Percentiles rank a stretch among this genome's conserved stretches.
phyloP scores from a whole-genome alignment of 495 filamentous ascomycete genomes.

The Aspergillus olivimuriae region DNA sequence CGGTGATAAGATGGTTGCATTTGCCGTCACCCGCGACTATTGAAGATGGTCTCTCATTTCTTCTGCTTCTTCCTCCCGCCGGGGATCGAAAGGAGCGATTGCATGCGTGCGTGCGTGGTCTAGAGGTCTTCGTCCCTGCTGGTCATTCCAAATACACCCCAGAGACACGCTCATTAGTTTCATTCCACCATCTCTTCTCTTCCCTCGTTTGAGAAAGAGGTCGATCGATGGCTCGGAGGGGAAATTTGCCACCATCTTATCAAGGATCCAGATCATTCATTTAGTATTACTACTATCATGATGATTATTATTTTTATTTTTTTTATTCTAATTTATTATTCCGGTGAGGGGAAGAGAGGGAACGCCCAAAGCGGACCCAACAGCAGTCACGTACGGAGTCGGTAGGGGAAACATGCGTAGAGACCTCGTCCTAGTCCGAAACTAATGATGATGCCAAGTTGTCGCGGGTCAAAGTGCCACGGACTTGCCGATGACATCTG shows the following conservation, averaged over 20 bases:
- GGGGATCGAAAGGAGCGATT: no score
- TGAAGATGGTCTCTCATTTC: not conserved
- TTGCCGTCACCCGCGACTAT: not conserved
- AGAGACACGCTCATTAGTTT: not conserved
- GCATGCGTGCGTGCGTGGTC: no score
- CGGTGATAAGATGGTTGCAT: not conserved
- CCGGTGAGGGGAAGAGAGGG: not conserved
- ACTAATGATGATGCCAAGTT: conserved; percentile 12
- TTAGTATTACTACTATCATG: no score
- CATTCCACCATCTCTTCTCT: not conserved
- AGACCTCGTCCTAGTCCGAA: conserved; percentile 10
- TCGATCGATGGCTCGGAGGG: not conserved
- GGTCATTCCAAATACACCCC: conserved; percentile 2
- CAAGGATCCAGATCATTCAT: no score
- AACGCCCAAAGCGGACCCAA: not conserved
- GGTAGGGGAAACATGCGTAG: conserved; percentile 4
- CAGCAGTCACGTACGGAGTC: not conserved
- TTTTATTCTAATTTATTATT: no score
- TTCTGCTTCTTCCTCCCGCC: not conserved
- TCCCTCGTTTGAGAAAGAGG: not conserved
- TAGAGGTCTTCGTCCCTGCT: not conserved
- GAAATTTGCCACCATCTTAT: conserved; percentile 20
- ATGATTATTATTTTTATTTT: no score
- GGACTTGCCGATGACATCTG: conserved; percentile 24
- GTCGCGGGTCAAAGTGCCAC: conserved; percentile 11